phyloP scores from a whole-genome alignment of 306 rosid species.

The Dryas octopetala region DNA sequence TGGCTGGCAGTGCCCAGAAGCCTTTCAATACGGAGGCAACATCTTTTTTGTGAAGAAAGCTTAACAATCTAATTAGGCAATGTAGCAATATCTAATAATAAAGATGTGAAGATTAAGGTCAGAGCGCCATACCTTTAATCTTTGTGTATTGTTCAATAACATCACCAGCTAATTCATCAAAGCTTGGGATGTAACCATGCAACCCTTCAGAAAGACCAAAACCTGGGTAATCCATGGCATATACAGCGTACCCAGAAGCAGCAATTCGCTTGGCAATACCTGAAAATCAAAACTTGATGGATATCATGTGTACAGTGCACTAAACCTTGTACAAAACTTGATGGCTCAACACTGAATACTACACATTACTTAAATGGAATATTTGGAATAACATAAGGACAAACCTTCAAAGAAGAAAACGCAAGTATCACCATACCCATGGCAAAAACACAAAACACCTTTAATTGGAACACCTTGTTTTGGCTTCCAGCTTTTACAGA shows the following conservation, averaged over 20 bases:
- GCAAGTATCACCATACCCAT: constrained; percentile 98
- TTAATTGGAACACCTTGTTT: constrained; percentile 52
- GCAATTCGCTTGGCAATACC: constrained; percentile 84
- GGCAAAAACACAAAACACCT: constrained; percentile 79
- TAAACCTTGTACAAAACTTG: not conserved
- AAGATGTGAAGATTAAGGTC: constrained; percentile 1
- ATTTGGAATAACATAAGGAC: constrained; percentile 12
- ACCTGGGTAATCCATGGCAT: constrained; percentile 85
- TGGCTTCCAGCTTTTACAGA: constrained; percentile 91
- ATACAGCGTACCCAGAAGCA: constrained; percentile 69
- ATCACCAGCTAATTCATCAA: constrained; percentile 64
- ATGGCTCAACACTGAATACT: not conserved
- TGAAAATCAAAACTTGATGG: constrained; percentile 27
- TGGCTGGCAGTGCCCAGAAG: no score
- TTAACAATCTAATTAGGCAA: not conserved
- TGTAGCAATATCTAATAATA: not conserved
- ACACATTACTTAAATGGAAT: not conserved
- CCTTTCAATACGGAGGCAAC: no score
- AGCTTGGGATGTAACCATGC: constrained; percentile 76
- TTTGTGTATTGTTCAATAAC: constrained; percentile 67
- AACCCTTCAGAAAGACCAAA: constrained; percentile 90
- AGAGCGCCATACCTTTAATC: constrained; percentile 50
- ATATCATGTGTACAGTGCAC: not conserved
- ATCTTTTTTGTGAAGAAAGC: no score
- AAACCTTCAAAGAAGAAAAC: constrained; percentile 93